Evolutionary conservation across 495 filamentous ascomycete species (phyloP).

Genomic region (Penicillium roqueforti): DNA sequence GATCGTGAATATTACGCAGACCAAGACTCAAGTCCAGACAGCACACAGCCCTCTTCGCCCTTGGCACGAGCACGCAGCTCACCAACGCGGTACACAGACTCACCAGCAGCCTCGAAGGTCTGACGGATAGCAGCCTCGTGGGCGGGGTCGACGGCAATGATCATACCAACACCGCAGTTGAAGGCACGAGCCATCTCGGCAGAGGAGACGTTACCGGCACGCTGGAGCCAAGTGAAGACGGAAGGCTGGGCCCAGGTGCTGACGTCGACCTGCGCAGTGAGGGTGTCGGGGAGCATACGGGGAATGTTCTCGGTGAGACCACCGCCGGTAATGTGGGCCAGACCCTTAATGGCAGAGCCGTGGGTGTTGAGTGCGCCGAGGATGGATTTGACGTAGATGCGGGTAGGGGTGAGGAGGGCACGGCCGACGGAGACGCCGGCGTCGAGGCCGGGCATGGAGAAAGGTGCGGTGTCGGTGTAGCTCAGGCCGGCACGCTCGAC

Average conservation of each 20-base stretch:
- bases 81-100: constrained; percentile 75
- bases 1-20: constrained; percentile 19
- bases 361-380: constrained; percentile 52
- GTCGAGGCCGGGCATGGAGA: constrained; percentile 50
- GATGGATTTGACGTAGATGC: constrained; percentile 74
- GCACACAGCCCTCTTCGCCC: constrained; percentile 59
- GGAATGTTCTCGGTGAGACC: constrained; percentile 90
- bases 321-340: constrained; percentile 94
- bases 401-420: constrained; percentile 72
- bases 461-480: constrained; percentile 70
- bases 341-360: constrained; percentile 74
- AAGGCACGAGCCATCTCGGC: constrained; percentile 85
- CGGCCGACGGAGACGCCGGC: constrained; percentile 54
- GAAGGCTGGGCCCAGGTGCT: constrained; percentile 63
- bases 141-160: constrained; percentile 61
- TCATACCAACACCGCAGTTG: constrained; percentile 93
- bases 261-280: constrained; percentile 75
- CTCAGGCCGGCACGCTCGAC: constrained; percentile 64
- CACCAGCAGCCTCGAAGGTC: constrained; percentile 60
- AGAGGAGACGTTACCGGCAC: constrained; percentile 65
- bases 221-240: constrained; percentile 82
- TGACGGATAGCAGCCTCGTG: constrained; percentile 27
- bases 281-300: constrained; percentile 73
- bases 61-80: constrained; percentile 50
- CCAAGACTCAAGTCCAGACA: constrained; percentile 72